Percentiles rank a stretch among this genome's conserved stretches.
Evolutionary conservation across 805 yeast species (phyloP).

Genomic region (Wickerhamomyces bisporus): DNA sequence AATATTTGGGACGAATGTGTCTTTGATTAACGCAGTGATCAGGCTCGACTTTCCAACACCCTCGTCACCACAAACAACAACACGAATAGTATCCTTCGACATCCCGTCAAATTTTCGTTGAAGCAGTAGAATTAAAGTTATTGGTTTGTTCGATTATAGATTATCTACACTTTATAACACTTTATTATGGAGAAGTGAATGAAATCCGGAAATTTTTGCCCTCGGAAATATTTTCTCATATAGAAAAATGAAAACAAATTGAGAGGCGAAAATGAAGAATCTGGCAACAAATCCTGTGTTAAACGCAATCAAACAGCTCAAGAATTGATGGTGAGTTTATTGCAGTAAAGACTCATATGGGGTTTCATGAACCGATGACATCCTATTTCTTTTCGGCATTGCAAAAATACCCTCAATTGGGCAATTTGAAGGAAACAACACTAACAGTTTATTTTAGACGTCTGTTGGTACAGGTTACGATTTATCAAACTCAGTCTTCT

Average conservation of each 20-base stretch:
- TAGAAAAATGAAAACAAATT: background rate
- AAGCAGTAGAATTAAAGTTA: too few relatives aligned
- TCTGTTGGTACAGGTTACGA: constrained; percentile 99
- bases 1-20: constrained; percentile 68
- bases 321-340: background rate
- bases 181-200: too few relatives aligned
- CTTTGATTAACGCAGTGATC: constrained; percentile 77
- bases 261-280: background rate
- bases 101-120: constrained; percentile 17
- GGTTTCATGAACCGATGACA: too few relatives aligned
- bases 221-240: background rate
- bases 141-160: too few relatives aligned
- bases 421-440: too few relatives aligned
- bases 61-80: constrained; percentile 93
- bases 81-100: constrained; percentile 55
- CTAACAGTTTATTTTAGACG: constrained; percentile 39
- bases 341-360: too few relatives aligned
- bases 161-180: too few relatives aligned
- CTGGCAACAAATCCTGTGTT: background rate
- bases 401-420: too few relatives aligned
- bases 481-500: constrained; percentile 90
- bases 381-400: too few relatives aligned
- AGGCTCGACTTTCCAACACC: constrained; percentile 80
- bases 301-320: background rate
- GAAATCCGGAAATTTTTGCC: too few relatives aligned